Conservation (phyloP, 345 rosid genomes). For the Eutrema japonicum region DNA sequence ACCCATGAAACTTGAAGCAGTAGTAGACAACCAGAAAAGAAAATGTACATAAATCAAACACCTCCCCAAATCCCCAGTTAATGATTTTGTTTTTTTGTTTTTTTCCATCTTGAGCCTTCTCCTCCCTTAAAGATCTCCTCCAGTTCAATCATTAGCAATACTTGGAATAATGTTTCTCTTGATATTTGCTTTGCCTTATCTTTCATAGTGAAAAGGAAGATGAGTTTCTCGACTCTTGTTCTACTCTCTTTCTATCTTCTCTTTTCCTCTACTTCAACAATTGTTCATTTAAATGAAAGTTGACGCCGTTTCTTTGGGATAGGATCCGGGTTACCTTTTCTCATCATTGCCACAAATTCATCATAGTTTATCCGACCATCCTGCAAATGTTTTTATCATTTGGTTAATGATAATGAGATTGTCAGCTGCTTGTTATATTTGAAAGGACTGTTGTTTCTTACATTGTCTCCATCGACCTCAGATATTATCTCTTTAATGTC, state of each 20-base stretch:
- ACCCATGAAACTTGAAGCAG: slow-evolving; percentile 37
- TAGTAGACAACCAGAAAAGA: slow-evolving; percentile 35
- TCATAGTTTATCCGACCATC: slow-evolving; percentile 93
- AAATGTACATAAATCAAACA: slow-evolving; percentile 39
- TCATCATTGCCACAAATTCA: slow-evolving; percentile 98
- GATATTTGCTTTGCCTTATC: slow-evolving; percentile 35
- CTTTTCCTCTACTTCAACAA: slow-evolving; percentile 38
- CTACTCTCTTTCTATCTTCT: slow-evolving; percentile 27
- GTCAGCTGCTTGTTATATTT: slow-evolving; percentile 14
- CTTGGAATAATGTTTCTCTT: neutral
- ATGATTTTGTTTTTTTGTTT: neutral
- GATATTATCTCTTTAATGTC: slow-evolving; percentile 62
- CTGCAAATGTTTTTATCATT: slow-evolving; percentile 45
- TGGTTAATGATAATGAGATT: slow-evolving; percentile 14
- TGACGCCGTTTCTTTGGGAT: slow-evolving; percentile 91
- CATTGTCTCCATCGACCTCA: slow-evolving; percentile 64
- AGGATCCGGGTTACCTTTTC: slow-evolving; percentile 86
- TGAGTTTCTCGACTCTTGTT: slow-evolving; percentile 25
- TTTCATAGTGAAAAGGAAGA: slow-evolving; percentile 37
- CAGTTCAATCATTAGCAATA: slow-evolving; percentile 26
- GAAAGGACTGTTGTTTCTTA: slow-evolving; percentile 45
- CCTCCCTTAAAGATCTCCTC: slow-evolving; percentile 38
- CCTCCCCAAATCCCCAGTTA: slow-evolving; percentile 27
- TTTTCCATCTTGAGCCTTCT: slow-evolving; percentile 27
- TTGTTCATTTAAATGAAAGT: slow-evolving; percentile 43